Evolutionary conservation across 345 rosid species (phyloP).

Genomic region (Gynandropsis gynandra): DNA sequence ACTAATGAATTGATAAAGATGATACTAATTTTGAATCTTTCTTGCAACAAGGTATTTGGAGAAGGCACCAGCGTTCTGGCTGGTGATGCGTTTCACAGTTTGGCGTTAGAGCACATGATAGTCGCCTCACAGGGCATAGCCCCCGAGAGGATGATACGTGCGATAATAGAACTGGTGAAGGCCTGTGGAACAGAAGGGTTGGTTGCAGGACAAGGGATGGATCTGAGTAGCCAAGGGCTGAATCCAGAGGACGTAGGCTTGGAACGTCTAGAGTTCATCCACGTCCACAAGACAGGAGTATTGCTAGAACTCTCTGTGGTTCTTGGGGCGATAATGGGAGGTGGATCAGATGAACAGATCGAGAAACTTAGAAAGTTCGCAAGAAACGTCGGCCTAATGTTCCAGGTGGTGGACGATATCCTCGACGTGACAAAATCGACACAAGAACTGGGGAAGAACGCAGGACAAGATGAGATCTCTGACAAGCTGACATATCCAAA

Average conservation of each 20-base stretch:
- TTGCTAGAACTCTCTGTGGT: constrained; percentile 73
- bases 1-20: neutral
- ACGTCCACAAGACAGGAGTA: constrained; percentile 70
- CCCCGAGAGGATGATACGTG: constrained; percentile 37
- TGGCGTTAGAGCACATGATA: constrained; percentile 67
- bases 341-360: constrained; percentile 57
- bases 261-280: constrained; percentile 69
- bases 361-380: constrained; percentile 74
- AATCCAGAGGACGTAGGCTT: constrained; percentile 34
- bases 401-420: too few species aligned
- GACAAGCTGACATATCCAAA: constrained; percentile 74
- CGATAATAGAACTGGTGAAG: constrained; percentile 58
- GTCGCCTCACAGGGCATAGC: constrained; percentile 39
- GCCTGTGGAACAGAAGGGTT: constrained; percentile 60
- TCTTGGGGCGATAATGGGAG: constrained; percentile 67
- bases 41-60: constrained; percentile 37
- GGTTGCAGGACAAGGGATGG: constrained; percentile 81
- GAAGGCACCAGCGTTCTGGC: constrained; percentile 77
- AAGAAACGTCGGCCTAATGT: constrained; percentile 57
- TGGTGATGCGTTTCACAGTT: constrained; percentile 73
- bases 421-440: constrained; percentile 79
- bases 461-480: constrained; percentile 71
- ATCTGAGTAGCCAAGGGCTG: constrained; percentile 51
- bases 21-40: constrained; percentile 1
- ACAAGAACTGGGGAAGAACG: constrained; percentile 74